Conservation (phyloP, 2,329 filamentous ascomycete genomes). For the Coniochaeta sp. region DNA sequence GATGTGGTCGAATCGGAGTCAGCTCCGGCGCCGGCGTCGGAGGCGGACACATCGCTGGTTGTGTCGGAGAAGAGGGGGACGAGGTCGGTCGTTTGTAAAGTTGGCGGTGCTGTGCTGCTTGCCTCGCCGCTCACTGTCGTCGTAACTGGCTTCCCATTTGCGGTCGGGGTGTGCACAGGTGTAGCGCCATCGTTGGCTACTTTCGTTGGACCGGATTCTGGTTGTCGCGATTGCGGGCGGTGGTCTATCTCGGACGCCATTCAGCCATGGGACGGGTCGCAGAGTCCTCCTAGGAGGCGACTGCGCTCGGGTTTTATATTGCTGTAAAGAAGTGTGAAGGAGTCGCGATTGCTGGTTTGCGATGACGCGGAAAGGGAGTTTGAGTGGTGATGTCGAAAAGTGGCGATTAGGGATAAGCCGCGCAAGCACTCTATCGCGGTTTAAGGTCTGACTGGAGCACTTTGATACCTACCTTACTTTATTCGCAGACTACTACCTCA, state of each 20-base stretch:
- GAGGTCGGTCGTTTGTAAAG: background rate
- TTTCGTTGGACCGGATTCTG: background rate
- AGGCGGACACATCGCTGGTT: background rate
- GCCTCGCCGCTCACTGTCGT: background rate
- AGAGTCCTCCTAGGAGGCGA: background rate
- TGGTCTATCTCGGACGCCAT: slow-evolving; percentile 11
- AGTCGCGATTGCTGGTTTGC: background rate
- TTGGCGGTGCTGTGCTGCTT: background rate
- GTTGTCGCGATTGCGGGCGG: slow-evolving; percentile 2
- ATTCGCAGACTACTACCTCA: no score
- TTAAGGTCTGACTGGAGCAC: no score
- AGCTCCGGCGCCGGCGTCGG: slow-evolving; percentile 6
- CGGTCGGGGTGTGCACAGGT: background rate
- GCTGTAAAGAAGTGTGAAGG: background rate
- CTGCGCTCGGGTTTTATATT: background rate
- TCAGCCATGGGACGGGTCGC: slow-evolving; percentile 3
- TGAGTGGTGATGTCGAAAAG: background rate
- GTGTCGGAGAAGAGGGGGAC: background rate
- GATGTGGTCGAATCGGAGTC: slow-evolving; percentile 6
- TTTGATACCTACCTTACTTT: no score
- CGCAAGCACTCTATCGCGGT: background rate
- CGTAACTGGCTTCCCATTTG: background rate
- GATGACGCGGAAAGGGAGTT: background rate
- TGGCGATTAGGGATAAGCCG: background rate
- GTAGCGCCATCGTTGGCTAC: slow-evolving; percentile 5